Base-by-base conservation (phyloP, 108 stramenopile genomes). In the Fragilariopsis cylindrus region DNA sequence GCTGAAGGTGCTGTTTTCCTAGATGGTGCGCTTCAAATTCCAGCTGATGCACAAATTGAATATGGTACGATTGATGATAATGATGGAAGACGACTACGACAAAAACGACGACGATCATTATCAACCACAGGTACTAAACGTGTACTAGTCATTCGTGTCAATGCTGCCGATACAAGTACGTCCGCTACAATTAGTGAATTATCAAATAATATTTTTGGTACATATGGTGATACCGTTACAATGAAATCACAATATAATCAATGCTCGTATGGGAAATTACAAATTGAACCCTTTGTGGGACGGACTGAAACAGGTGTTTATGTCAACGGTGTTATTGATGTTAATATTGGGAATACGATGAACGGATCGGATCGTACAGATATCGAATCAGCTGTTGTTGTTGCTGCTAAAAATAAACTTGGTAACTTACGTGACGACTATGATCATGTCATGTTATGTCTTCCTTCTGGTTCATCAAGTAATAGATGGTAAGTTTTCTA, bases 381-480 rank as follows among this genome's bases (percentile, higher is more conserved):
- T 4, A 19, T 65, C 13, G 50, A 55, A 44, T 48, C 54, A 8
- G 30, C 9, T 41, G 39, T 55, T 18, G 49, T 40, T 5, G 43
- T 11, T 13, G 73, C 63, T 16, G 48, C 58, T 30, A 30, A 48
- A 43, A 41, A 15, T 7, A 7, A 19, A 13, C 9, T 55, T 64
- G 73, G 73, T 53, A 0, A 74, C 41, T 64, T 74, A 15, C 13
- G 39, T 3, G 21, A 3, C 44, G 0, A 65, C 42, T 65, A 42
- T 53, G 70, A 86, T 65, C 88, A 87, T 73, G 84, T 89, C 60
- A 85, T 87, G 82, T 72, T 80, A n/a, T 89, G 88, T 63, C 48
- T 89, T 15, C 88, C 88, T 0, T 58, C 75, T 4, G 84, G 75
- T 4, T 75, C 82, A 30, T 70, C 79, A n/a, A n/a, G 2, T 9